Evolutionary conservation across 768 basidiomycete species (phyloP), one percentile per base, ranked within the genome.

Genomic region (Panus rudis): DNA sequence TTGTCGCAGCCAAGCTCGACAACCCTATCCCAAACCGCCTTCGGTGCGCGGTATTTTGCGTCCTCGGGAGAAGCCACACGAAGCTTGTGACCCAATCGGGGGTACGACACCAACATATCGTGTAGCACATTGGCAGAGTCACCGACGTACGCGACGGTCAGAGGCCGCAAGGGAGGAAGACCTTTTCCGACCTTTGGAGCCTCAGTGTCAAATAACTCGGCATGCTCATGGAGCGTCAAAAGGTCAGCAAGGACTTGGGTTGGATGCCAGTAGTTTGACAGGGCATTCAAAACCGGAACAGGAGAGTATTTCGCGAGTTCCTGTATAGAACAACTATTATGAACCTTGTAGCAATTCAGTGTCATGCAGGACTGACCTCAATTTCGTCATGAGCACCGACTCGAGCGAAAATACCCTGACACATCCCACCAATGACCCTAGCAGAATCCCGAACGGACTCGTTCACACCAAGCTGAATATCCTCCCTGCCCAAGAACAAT

Each of bases 391-490:
- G 96, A 22, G 77, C 84, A 4, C 91, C 92, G 3, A 99, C 93
- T 35, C 96, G 84, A 20, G 96, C 94, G 67, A 98, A 94, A 43
- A 98, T 89, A 12, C 93, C 96, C 63, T 97, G 83, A 45, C 84
- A 88, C 93, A 98, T 96, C 4, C 89, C 87, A 3, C 89, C 85
- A 48, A 98, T 79, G 8, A 99, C 90, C 20, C 82, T 74, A 11
- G 90, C 84, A 0, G 87, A 80, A 66, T 99, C 96, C 30, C 86
- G 69, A 3, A 79, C 60, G 22, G 71, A 78, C 73, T 99, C 96
- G 63, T 96, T 99, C 32, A 97, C 92, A 37, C 94, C 94, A 17
- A 99, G 71, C 54, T 99, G 96, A 42, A 97, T 93, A 58, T 98
- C 96, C 2, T 85, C 83, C 37, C 65, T 66, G 2, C 93, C 92